These are phyloP conservation scores for Mycosphaerella sp. DNA, from an alignment of 2,329 filamentous ascomycete genomes.

Conservation along the genomic window DNA sequence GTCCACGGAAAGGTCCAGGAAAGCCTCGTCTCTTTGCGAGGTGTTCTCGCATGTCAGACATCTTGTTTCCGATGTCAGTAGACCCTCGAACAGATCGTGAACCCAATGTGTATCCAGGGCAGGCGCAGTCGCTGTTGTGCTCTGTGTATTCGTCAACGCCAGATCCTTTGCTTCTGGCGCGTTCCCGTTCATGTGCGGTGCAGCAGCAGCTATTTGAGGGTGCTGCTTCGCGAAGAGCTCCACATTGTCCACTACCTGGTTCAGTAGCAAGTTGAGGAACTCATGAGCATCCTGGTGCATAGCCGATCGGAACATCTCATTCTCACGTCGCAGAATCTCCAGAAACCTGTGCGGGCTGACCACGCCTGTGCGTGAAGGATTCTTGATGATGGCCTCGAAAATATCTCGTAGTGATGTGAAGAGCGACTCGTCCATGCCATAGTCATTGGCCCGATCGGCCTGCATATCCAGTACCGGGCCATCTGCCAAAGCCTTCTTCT, in stretches of 20 bases:
- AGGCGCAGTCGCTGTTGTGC: constrained; percentile 18
- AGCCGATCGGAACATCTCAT: constrained; percentile 93
- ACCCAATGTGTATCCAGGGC: constrained; percentile 63
- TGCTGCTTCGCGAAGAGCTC: constrained; percentile 73
- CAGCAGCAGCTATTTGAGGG: constrained; percentile 34
- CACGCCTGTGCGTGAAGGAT: constrained; percentile 76
- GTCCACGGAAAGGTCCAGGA: constrained; percentile 92
- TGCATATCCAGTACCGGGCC: constrained; percentile 82
- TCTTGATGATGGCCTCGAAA: constrained; percentile 81
- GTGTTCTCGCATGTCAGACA: constrained; percentile 94
- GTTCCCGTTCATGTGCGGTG: constrained; percentile 24
- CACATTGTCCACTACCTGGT: constrained; percentile 90
- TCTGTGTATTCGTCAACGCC: constrained; percentile 14
- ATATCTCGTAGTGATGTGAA: constrained; percentile 96
- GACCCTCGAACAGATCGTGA: constrained; percentile 92
- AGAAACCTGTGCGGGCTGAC: constrained; percentile 88
- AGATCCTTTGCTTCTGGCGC: constrained; percentile 16
- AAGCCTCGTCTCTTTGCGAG: constrained; percentile 91
- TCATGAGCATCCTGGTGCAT: constrained; percentile 99
- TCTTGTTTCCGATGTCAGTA: constrained; percentile 90
- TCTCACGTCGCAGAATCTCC: constrained; percentile 86
- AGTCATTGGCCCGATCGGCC: constrained; percentile 69
- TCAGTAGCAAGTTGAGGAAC: constrained; percentile 90
- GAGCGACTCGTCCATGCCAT: constrained; percentile 90
- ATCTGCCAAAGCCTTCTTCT: constrained; percentile 84